Evolutionary conservation across 805 yeast genomes (phyloP).

Genomic region (Martiniozyma abietophila): DNA sequence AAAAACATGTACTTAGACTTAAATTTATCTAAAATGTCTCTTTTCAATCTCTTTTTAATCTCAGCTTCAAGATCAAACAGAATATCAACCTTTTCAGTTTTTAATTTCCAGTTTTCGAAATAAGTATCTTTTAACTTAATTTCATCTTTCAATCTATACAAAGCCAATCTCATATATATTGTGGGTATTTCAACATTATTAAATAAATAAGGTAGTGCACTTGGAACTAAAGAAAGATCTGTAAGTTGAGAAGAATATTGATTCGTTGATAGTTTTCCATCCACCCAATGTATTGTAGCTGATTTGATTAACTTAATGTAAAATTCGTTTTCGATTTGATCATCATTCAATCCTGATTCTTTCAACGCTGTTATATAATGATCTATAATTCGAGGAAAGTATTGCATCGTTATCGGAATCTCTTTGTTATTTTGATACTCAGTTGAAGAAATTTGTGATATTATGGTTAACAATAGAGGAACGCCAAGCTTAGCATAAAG

Average conservation of each 20-base stretch:
- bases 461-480: background rate
- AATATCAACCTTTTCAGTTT: background rate
- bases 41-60: no score
- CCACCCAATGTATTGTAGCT: slow-evolving; percentile 15
- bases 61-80: background rate
- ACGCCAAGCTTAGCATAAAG: slow-evolving; percentile 2
- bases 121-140: slow-evolving; percentile 16
- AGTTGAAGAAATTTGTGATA: slow-evolving; percentile 3
- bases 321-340: slow-evolving; percentile 14
- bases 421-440: slow-evolving; percentile 4
- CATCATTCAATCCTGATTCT: slow-evolving; percentile 9
- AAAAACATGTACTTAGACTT: no score
- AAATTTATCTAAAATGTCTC: no score
- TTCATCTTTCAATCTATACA: slow-evolving; percentile 14
- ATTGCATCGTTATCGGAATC: slow-evolving; percentile 13
- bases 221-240: slow-evolving; percentile 21
- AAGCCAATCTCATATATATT: slow-evolving; percentile 21
- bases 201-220: slow-evolving; percentile 15
- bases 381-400: slow-evolving; percentile 21
- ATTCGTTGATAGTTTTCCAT: slow-evolving; percentile 7
- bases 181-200: slow-evolving; percentile 16
- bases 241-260: slow-evolving; percentile 16
- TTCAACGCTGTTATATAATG: slow-evolving; percentile 15
- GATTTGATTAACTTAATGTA: slow-evolving; percentile 15
- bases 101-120: slow-evolving; percentile 13